Conservation (phyloP, 2,329 filamentous ascomycete species). For the Lasiodiplodia theobromae region DNA sequence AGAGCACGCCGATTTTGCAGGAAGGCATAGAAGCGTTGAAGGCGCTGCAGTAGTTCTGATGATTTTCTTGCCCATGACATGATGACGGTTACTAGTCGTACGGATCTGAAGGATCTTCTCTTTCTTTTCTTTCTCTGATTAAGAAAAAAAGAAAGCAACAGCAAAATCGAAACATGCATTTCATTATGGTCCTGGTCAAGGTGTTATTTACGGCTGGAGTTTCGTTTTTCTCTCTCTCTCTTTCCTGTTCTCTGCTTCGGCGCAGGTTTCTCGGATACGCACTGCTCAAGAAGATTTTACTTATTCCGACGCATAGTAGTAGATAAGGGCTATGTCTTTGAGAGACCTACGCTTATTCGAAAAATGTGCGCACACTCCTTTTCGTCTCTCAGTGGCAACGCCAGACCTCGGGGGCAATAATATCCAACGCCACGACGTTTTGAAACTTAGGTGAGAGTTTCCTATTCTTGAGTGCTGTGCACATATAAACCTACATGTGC, state of each 20-base stretch:
- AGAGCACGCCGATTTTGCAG: slow-evolving; percentile 73
- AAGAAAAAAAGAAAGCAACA: slow-evolving; percentile 4
- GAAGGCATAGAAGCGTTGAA: slow-evolving; percentile 77
- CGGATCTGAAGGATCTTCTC: not conserved
- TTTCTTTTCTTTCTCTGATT: not conserved
- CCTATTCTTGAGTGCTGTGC: too few species aligned
- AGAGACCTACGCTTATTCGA: not conserved
- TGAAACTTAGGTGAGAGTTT: too few species aligned
- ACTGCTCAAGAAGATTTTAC: not conserved
- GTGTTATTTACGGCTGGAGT: slow-evolving; percentile 1
- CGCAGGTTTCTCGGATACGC: not conserved
- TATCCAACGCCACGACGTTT: too few species aligned
- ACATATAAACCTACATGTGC: too few species aligned
- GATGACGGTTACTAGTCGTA: not conserved
- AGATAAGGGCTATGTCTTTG: not conserved
- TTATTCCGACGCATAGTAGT: not conserved
- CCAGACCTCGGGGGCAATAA: not conserved
- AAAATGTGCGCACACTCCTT: not conserved
- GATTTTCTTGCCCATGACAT: not conserved
- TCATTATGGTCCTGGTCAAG: not conserved
- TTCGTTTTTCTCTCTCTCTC: not conserved
- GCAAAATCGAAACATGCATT: not conserved
- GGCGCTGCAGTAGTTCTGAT: slow-evolving; percentile 58
- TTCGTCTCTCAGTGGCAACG: not conserved
- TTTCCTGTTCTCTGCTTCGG: not conserved